A percentile compares a stretch with the other conserved stretches of the same genome.
These are phyloP conservation scores for Parachaetomium inaequale DNA, from an alignment of 495 filamentous ascomycete species.

Conservation along the genomic window DNA sequence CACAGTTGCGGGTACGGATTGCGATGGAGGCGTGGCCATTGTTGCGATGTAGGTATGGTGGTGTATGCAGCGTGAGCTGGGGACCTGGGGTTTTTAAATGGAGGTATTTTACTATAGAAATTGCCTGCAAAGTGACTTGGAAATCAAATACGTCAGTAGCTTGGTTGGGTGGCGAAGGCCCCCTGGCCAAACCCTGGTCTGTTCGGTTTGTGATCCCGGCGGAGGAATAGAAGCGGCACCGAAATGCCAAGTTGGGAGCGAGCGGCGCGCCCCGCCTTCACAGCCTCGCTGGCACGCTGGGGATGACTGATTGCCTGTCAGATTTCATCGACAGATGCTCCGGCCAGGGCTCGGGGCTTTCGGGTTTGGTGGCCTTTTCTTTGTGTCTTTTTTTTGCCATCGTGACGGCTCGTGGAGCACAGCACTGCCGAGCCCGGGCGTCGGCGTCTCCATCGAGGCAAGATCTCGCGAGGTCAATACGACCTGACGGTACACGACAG, in stretches of 20 bases:
- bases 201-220: too few species aligned
- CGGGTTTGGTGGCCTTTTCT: neutral
- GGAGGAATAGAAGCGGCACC: neutral
- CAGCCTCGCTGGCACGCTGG: neutral
- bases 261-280: slow-evolving; percentile 2
- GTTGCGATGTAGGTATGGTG: too few species aligned
- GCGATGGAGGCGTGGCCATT: too few species aligned
- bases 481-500: neutral
- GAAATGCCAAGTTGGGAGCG: neutral
- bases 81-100: too few species aligned
- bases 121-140: too few species aligned
- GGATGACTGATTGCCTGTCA: neutral
- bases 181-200: too few species aligned
- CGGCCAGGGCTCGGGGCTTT: neutral
- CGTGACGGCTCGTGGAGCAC: neutral
- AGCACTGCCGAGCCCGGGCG: neutral
- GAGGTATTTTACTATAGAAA: too few species aligned
- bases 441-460: slow-evolving; percentile 3
- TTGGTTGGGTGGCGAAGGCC: too few species aligned
- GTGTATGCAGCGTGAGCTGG: too few species aligned
- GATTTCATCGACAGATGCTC: neutral
- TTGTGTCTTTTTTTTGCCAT: neutral
- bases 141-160: too few species aligned
- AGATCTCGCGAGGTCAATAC: neutral
- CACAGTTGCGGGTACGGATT: too few species aligned